These are phyloP conservation scores for Penicillium griseofulvum DNA, from an alignment of 2,329 filamentous ascomycete genomes.

Conservation along the genomic window DNA sequence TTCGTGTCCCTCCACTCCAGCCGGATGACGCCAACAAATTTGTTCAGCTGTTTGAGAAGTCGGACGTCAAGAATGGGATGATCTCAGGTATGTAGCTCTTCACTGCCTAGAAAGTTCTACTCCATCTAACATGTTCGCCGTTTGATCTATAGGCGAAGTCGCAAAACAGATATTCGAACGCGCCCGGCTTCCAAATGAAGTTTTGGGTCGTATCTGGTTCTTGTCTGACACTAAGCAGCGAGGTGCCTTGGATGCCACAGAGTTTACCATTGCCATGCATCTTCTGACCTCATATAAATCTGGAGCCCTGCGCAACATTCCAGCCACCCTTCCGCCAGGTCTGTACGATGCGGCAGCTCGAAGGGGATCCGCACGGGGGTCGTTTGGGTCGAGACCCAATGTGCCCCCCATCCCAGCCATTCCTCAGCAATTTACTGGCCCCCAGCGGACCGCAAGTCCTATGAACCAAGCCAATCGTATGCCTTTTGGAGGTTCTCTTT, in stretches of 20 bases:
- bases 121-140: background rate
- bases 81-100: slow-evolving; percentile 58
- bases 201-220: slow-evolving; percentile 93
- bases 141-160: slow-evolving; percentile 61
- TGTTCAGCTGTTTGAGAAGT: slow-evolving; percentile 83
- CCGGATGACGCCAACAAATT: slow-evolving; percentile 90
- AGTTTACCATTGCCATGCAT: slow-evolving; percentile 99
- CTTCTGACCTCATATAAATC: slow-evolving; percentile 88
- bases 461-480: slow-evolving; percentile 44
- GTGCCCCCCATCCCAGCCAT: slow-evolving; percentile 64
- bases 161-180: slow-evolving; percentile 96
- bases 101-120: background rate
- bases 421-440: slow-evolving; percentile 72
- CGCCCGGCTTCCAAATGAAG: slow-evolving; percentile 82
- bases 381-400: slow-evolving; percentile 53
- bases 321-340: slow-evolving; percentile 74
- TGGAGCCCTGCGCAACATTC: slow-evolving; percentile 73
- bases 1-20: slow-evolving; percentile 83
- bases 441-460: slow-evolving; percentile 60
- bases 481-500: slow-evolving; percentile 51
- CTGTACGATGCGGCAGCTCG: slow-evolving; percentile 88
- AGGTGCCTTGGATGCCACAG: slow-evolving; percentile 78
- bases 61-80: slow-evolving; percentile 71
- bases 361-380: slow-evolving; percentile 53
- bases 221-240: slow-evolving; percentile 91